Percentiles rank a stretch among this genome's conserved stretches.
Evolutionary conservation across 108 stramenopile genomes (phyloP).

Genomic region (Pseudonitzschia delicatissima): DNA sequence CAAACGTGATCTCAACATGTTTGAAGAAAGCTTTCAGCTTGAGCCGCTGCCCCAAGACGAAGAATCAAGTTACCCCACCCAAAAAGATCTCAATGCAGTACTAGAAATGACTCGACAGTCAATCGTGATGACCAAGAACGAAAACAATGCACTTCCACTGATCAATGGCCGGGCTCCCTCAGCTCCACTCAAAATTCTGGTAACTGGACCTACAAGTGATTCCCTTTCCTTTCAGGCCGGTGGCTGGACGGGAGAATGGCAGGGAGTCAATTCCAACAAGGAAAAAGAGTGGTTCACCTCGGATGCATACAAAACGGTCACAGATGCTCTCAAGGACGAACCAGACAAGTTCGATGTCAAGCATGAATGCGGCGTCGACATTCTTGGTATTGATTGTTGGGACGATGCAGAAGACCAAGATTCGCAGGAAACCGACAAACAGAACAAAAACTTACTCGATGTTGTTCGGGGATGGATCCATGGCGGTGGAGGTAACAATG

Average conservation of each 20-base stretch:
- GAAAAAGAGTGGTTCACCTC: conserved; percentile 41
- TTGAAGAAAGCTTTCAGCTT: conserved; percentile 45
- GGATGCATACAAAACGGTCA: conserved; percentile 37
- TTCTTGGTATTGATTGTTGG: conserved; percentile 43
- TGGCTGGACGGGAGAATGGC: conserved; percentile 87
- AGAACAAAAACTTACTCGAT: neutral
- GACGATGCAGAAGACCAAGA: neutral
- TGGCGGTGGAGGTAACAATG: neutral
- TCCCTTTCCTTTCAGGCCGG: conserved; percentile 52
- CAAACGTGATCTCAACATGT: conserved; percentile 71
- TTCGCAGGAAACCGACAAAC: conserved; percentile 5
- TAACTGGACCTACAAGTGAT: conserved; percentile 77
- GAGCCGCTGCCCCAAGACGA: conserved; percentile 8
- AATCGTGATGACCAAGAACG: conserved; percentile 67
- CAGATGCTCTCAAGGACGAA: conserved; percentile 26
- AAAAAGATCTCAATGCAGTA: conserved; percentile 39
- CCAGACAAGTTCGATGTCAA: conserved; percentile 25
- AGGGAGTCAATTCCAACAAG: conserved; percentile 47
- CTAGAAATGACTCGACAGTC: conserved; percentile 60
- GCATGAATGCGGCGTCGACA: conserved; percentile 46
- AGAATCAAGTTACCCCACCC: conserved; percentile 27
- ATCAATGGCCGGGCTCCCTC: neutral
- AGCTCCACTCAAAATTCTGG: conserved; percentile 39
- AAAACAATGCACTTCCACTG: conserved; percentile 38
- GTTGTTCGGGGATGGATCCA: conserved; percentile 32